Evolutionary conservation across 1,284 basidiomycete species (phyloP).

Genomic region (Flammula alnicola): DNA sequence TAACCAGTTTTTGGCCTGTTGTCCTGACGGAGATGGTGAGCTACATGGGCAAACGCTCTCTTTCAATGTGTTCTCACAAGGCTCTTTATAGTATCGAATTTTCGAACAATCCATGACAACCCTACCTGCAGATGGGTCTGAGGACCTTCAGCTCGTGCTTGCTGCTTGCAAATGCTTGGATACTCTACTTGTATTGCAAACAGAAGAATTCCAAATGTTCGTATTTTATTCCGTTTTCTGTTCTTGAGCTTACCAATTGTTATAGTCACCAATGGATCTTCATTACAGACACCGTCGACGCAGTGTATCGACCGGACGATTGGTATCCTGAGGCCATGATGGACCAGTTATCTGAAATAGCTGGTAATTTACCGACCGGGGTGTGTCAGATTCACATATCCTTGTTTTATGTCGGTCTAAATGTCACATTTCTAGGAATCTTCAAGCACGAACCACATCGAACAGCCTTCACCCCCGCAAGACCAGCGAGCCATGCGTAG

Average conservation of each 20-base stretch:
- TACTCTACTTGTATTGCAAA: conserved; percentile 88
- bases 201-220: conserved; percentile 97
- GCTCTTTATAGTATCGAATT: conserved; percentile 63
- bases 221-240: conserved; percentile 26
- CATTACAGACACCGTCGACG: conserved; percentile 96
- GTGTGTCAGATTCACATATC: conserved; percentile 32
- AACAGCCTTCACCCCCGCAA: conserved; percentile 26
- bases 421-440: conserved; percentile 25
- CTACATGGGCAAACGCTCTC: conserved; percentile 14
- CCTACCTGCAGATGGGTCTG: conserved; percentile 77
- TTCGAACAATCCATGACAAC: conserved; percentile 70
- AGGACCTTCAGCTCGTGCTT: conserved; percentile 82
- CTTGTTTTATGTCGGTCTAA: conserved; percentile 2
- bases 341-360: conserved; percentile 88
- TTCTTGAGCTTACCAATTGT: conserved; percentile 4
- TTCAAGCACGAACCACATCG: conserved; percentile 18
- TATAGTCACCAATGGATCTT: conserved; percentile 98
- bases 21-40: conserved; percentile 89
- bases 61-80: conserved; percentile 11
- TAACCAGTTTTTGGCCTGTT: conserved; percentile 97
- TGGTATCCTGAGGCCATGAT: conserved; percentile 88
- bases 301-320: conserved; percentile 84
- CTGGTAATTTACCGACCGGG: conserved; percentile 62
- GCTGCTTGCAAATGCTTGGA: conserved; percentile 95
- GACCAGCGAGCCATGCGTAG: conserved; percentile 59